Evolutionary conservation across 805 yeast species (phyloP), one percentile per base, ranked within the genome.

Genomic region (Kuraishia borneana): DNA sequence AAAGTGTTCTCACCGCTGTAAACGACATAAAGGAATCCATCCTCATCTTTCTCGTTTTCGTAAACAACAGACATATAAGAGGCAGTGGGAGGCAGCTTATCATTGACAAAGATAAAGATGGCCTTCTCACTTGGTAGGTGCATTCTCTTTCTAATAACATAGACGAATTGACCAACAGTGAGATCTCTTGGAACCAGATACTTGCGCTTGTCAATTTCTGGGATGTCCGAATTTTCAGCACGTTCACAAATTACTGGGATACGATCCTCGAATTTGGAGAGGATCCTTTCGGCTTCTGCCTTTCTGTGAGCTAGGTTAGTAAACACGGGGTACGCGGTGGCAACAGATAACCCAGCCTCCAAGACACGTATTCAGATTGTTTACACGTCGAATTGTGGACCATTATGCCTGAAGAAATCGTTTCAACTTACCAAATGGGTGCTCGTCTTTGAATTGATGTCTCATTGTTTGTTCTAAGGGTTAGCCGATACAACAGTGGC

Each of bases 1-100:
- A 92, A 92, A 5, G 98, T 92, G 62, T 92, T 92, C 61, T 92
- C 98, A 32, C 98, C 97, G 5, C 96, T 83, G 63, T 89, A 89
- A 42, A 94, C 74, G 43, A 92, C 89, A 61, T 92, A 92, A 52
- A 92, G 73, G 60, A 92, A 92, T 25, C 98, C 98, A 56, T 92
- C 98, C 53, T 89, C 89, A 54, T 92, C 98, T 63, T 87, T 87
- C 61, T 92, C 95, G 58, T 92, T 96, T 50, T 88, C 94, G 54
- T 92, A 92, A 43, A 92, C 82, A 18, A 92, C 73, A 48, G 94
- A 81, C 92, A 92, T 85, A 45, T 92, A 71, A 13, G 97, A 95
- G 16, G 97, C 96, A 3, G 98, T 92, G 31, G 97, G 97, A 8
- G 98, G 98, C 46, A 92, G 70, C 37, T 92, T 87, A 56, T 92